Evolutionary conservation across 331 rosid genomes (phyloP).

Genomic region (Malus hybrid): DNA sequence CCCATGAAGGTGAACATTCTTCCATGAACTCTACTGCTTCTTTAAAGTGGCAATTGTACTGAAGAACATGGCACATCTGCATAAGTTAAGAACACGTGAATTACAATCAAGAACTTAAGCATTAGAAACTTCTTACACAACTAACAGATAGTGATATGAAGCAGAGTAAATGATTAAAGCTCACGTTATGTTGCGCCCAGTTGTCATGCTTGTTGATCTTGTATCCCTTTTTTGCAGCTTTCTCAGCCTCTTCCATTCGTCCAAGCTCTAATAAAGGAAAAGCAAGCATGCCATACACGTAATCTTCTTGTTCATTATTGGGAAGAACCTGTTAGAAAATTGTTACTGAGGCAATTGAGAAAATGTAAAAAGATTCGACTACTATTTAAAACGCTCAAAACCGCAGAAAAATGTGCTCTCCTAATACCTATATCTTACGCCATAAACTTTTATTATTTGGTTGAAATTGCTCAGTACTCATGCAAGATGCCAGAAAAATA

Average conservation of each 20-base stretch:
- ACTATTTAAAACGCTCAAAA: neutral
- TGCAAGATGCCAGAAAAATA: neutral
- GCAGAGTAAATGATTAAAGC: constrained; percentile 18
- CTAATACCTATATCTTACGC: neutral
- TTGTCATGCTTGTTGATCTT: constrained; percentile 57
- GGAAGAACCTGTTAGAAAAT: constrained; percentile 59
- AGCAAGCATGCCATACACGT: constrained; percentile 79
- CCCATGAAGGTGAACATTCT: constrained; percentile 72
- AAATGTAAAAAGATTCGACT: neutral
- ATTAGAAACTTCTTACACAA: neutral
- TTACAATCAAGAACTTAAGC: constrained; percentile 1
- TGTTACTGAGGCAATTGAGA: neutral
- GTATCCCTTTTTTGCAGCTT: constrained; percentile 68
- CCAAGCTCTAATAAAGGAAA: constrained; percentile 84
- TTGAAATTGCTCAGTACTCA: neutral
- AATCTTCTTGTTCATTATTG: constrained; percentile 53
- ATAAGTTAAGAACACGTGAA: constrained; percentile 13
- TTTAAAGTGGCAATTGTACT: constrained; percentile 57
- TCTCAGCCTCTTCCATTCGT: constrained; percentile 65
- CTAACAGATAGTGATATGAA: neutral
- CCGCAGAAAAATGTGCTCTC: neutral
- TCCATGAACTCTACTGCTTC: constrained; percentile 90
- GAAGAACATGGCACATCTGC: constrained; percentile 93
- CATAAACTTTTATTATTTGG: neutral
- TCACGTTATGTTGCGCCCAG: constrained; percentile 87